Percentiles rank a stretch among this genome's conserved stretches.
Conservation (phyloP, 2,329 filamentous ascomycete species). For the Arthrobotrys entomopaga region DNA sequence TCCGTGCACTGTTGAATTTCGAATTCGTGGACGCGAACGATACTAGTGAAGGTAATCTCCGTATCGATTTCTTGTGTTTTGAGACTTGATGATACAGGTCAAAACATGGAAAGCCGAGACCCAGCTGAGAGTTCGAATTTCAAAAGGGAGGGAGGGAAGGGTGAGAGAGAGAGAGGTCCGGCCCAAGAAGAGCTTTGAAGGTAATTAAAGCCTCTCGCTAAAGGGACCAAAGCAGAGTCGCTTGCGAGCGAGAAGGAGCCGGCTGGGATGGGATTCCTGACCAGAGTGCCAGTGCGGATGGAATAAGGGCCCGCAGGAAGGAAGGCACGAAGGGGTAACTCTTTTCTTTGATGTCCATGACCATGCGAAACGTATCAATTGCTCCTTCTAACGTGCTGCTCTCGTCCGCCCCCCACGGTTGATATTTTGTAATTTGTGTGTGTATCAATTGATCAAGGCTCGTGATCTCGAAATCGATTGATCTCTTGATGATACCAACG, state of each 20-base stretch:
- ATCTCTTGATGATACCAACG: neutral
- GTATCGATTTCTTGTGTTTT: too few relatives aligned
- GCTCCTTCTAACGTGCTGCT: neutral
- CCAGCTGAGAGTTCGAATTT: constrained; percentile 14
- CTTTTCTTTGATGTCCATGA: too few relatives aligned
- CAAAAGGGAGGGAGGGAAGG: neutral
- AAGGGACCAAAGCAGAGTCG: constrained; percentile 13
- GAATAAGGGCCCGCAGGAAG: too few relatives aligned
- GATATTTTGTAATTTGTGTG: too few relatives aligned
- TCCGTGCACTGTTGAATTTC: too few relatives aligned
- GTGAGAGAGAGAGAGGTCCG: neutral
- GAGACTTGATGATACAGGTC: neutral
- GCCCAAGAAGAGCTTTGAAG: neutral
- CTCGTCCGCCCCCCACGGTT: neutral
- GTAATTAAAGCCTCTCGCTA: neutral
- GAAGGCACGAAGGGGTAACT: too few relatives aligned
- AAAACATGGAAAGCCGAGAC: neutral
- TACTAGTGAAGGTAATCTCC: too few relatives aligned
- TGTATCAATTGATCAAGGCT: too few relatives aligned
- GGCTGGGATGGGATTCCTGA: too few relatives aligned
- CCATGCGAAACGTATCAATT: neutral
- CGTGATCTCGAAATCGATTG: constrained; percentile 9
- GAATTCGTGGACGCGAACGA: too few relatives aligned
- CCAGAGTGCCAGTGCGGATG: too few relatives aligned
- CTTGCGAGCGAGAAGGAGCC: constrained; percentile 7